Percentiles rank a stretch among this genome's conserved stretches.
These are phyloP conservation scores for Kurtzmaniella natalensis DNA, from an alignment of 1,139 yeast species.

Conservation along the genomic window DNA sequence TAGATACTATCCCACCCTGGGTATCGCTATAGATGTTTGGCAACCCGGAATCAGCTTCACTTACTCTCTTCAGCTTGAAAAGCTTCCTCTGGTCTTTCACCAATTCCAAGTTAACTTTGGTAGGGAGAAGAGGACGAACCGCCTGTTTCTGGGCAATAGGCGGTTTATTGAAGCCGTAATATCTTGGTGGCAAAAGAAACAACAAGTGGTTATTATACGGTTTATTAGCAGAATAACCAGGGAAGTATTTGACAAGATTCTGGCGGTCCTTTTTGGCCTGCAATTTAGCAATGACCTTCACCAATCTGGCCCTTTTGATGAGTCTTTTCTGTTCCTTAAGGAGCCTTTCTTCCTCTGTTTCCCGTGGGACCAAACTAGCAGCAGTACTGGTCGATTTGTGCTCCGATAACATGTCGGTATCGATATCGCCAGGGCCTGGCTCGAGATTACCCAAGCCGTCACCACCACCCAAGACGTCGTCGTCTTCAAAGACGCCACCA, in stretches of 20 bases:
- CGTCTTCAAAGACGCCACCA: conserved; percentile 32
- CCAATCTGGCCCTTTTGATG: conserved; percentile 22
- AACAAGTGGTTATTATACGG: conserved; percentile 64
- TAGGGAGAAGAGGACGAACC: conserved; percentile 58
- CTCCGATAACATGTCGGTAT: not conserved
- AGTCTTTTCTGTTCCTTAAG: conserved; percentile 19
- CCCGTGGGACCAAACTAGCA: conserved; percentile 8
- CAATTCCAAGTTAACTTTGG: conserved; percentile 45
- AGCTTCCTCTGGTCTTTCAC: conserved; percentile 43
- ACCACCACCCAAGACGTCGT: conserved; percentile 6
- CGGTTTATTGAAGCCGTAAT: conserved; percentile 50
- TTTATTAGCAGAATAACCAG: conserved; percentile 53
- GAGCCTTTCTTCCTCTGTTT: conserved; percentile 12
- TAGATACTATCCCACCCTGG: conserved; percentile 15
- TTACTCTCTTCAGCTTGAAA: conserved; percentile 30
- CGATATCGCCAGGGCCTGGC: too few relatives aligned
- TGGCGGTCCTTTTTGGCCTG: conserved; percentile 30
- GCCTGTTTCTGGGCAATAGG: conserved; percentile 33
- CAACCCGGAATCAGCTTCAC: conserved; percentile 1
- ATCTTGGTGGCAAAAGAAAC: conserved; percentile 60
- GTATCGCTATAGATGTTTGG: conserved; percentile 6
- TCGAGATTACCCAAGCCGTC: not conserved
- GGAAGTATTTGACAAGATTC: conserved; percentile 51
- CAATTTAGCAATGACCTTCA: conserved; percentile 25
- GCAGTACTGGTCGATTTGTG: not conserved